Conservation (phyloP, 441 rosid species). For the Euphorbia schlechtendalii region DNA sequence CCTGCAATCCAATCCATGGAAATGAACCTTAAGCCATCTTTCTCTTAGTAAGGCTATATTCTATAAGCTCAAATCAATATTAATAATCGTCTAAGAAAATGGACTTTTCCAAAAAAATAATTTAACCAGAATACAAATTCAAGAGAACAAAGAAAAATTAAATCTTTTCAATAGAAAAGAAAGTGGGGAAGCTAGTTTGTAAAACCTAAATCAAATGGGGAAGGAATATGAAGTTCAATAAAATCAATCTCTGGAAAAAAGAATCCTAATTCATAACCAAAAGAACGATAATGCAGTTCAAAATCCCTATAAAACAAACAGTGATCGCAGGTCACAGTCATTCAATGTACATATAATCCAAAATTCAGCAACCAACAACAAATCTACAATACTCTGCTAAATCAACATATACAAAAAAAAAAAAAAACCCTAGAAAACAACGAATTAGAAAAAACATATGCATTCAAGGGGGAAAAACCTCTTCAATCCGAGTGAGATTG, state of each 20-base stretch:
- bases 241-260: background rate
- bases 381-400: background rate
- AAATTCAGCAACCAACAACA: background rate
- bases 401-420: background rate
- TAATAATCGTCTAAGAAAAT: background rate
- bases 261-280: background rate
- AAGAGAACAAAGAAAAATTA: too few relatives aligned
- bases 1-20: slow-evolving; percentile 6
- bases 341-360: background rate
- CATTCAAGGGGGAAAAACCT: too few relatives aligned
- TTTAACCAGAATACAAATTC: too few relatives aligned
- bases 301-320: background rate
- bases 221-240: too few relatives aligned
- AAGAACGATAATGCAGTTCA: background rate
- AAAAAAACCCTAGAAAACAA: background rate
- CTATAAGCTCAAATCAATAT: background rate
- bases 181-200: too few relatives aligned
- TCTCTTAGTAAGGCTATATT: too few relatives aligned
- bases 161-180: too few relatives aligned
- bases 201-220: too few relatives aligned
- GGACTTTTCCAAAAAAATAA: too few relatives aligned
- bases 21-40: background rate
- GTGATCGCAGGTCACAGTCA: background rate
- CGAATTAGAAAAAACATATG: too few relatives aligned
- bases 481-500: slow-evolving; percentile 85